Percentiles rank a stretch among this genome's conserved stretches.
Conservation (phyloP, 2,329 filamentous ascomycete species). For the Nothophaeocryptopus gaeumannii region DNA sequence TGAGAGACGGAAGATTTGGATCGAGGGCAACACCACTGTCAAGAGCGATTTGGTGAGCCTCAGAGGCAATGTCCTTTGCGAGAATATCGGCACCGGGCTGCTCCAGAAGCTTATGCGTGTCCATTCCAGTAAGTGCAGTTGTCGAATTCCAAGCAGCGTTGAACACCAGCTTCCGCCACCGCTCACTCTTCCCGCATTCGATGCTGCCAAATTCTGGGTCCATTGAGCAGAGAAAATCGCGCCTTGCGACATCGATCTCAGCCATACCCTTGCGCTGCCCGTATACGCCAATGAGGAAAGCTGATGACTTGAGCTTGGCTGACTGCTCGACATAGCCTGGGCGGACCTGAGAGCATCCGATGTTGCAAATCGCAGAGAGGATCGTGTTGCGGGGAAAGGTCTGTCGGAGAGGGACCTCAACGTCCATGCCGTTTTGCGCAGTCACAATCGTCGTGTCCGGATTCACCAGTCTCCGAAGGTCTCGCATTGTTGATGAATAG, state of each 20-base stretch:
- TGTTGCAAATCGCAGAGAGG: constrained; percentile 24
- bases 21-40: constrained; percentile 18
- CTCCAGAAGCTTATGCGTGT: constrained; percentile 23
- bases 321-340: constrained; percentile 23
- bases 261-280: neutral
- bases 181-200: constrained; percentile 16
- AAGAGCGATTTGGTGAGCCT: constrained; percentile 22
- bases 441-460: constrained; percentile 21
- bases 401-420: constrained; percentile 20
- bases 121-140: constrained; percentile 20
- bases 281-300: constrained; percentile 19
- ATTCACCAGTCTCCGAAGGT: constrained; percentile 15
- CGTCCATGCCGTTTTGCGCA: constrained; percentile 27
- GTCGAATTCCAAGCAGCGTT: constrained; percentile 26
- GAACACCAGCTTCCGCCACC: constrained; percentile 28
- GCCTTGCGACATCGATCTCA: neutral
- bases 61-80: constrained; percentile 19
- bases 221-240: constrained; percentile 18
- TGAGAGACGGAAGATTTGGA: constrained; percentile 11
- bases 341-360: constrained; percentile 22
- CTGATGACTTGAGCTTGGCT: constrained; percentile 18
- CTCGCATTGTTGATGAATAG: constrained; percentile 13
- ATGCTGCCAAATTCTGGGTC: constrained; percentile 21
- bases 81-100: constrained; percentile 12
- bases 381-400: constrained; percentile 25